phyloP scores from a whole-genome alignment of 495 filamentous ascomycete genomes.

The Penicillium samsonianum region DNA sequence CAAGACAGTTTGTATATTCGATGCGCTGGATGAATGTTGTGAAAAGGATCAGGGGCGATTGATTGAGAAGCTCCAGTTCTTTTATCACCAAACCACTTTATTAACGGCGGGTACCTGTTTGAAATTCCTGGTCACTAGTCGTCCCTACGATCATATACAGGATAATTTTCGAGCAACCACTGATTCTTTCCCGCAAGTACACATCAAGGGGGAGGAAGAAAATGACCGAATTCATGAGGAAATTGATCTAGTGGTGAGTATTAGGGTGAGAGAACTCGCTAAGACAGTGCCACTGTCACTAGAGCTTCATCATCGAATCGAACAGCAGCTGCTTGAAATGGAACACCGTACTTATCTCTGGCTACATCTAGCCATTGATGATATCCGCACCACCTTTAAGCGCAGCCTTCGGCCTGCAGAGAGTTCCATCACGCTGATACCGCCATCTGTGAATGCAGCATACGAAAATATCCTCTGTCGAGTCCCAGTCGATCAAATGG shows the following conservation, averaged over 20 bases:
- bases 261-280: constrained; percentile 30
- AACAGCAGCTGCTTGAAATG: no score
- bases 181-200: constrained; percentile 29
- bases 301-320: no score
- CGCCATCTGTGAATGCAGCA: constrained; percentile 10
- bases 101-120: constrained; percentile 17
- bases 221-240: constrained; percentile 37
- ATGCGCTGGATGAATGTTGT: constrained; percentile 48
- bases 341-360: constrained; percentile 42
- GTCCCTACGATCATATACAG: constrained; percentile 41
- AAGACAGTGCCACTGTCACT: constrained; percentile 13
- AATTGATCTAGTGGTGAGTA: constrained; percentile 38
- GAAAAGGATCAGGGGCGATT: constrained; percentile 21
- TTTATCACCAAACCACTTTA: no score
- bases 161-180: constrained; percentile 21
- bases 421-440: no score
- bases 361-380: no score
- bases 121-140: constrained; percentile 49
- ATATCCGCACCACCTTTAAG: no score
- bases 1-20: constrained; percentile 37
- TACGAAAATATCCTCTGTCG: constrained; percentile 35
- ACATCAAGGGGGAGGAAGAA: constrained; percentile 40
- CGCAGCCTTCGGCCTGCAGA: no score
- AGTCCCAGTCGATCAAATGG: constrained; percentile 11
- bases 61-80: constrained; percentile 21